Conservation (phyloP, 192 early-diverging fungal genomes). For the Podila minutissima region DNA sequence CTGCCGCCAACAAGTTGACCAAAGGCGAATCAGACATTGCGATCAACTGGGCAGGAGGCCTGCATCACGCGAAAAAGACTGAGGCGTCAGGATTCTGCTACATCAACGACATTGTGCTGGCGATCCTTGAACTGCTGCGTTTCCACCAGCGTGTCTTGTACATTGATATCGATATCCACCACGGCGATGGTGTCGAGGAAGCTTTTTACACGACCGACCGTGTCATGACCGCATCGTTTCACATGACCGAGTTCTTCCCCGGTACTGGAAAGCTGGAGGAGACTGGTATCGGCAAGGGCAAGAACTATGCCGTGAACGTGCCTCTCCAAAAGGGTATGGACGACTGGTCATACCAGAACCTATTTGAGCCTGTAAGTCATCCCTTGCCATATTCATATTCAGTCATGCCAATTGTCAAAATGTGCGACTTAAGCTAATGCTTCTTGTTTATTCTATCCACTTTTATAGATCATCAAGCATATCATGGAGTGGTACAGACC, state of each 20-base stretch:
- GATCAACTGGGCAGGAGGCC: conserved; percentile 92
- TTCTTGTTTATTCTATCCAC: background rate
- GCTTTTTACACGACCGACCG: conserved; percentile 93
- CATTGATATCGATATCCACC: conserved; percentile 93
- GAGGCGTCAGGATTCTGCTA: conserved; percentile 96
- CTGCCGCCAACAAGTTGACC: conserved; percentile 72
- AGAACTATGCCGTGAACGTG: conserved; percentile 95
- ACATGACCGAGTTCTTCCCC: conserved; percentile 97
- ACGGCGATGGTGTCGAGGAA: conserved; percentile 95
- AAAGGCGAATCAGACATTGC: conserved; percentile 71
- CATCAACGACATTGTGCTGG: conserved; percentile 94
- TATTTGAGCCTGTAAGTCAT: conserved; percentile 66
- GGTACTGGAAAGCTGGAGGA: conserved; percentile 93
- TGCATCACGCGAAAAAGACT: conserved; percentile 85
- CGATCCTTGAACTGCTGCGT: conserved; percentile 76
- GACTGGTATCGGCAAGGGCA: conserved; percentile 86
- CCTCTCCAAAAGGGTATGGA: conserved; percentile 96
- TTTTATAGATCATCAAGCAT: conserved; percentile 82
- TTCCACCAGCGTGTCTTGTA: conserved; percentile 94
- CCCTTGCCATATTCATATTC: background rate
- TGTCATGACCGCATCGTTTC: conserved; percentile 97
- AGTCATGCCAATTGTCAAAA: background rate
- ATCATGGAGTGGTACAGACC: conserved; percentile 96
- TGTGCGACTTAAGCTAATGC: too few species aligned
- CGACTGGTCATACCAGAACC: conserved; percentile 84